These are phyloP conservation scores for Alternaria triticimaculans DNA, from an alignment of 2,329 filamentous ascomycete species.

Conservation along the genomic window DNA sequence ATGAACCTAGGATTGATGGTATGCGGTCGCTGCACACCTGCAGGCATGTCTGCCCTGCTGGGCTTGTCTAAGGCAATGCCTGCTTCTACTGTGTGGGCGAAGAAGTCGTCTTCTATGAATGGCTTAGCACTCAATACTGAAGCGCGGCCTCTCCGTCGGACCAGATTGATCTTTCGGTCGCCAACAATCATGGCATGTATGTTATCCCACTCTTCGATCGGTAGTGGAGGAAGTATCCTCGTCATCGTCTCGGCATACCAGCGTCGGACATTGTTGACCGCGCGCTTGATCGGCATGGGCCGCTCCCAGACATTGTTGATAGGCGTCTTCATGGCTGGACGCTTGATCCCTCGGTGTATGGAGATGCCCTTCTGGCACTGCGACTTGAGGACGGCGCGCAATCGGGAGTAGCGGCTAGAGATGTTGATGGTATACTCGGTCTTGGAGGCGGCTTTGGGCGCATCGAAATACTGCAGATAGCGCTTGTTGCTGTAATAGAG, in stretches of 20 bases:
- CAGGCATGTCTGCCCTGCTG: constrained; percentile 31
- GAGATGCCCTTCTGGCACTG: constrained; percentile 29
- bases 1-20: constrained; percentile 54
- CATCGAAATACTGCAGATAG: constrained; percentile 41
- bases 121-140: neutral
- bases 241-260: constrained; percentile 55
- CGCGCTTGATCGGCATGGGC: constrained; percentile 54
- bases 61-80: constrained; percentile 35
- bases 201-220: constrained; percentile 52
- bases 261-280: constrained; percentile 51
- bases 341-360: constrained; percentile 33
- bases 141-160: constrained; percentile 26
- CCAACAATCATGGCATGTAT: constrained; percentile 51
- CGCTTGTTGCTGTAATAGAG: constrained; percentile 45
- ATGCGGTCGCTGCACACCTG: constrained; percentile 38
- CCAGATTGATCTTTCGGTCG: constrained; percentile 32
- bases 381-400: constrained; percentile 36
- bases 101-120: neutral
- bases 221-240: constrained; percentile 54
- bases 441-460: constrained; percentile 26
- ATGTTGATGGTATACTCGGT: constrained; percentile 30
- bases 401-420: constrained; percentile 39
- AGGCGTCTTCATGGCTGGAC: constrained; percentile 44
- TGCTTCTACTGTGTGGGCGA: constrained; percentile 17
- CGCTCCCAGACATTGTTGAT: constrained; percentile 55